These are phyloP conservation scores for Dunaliella sp. DNA, from an alignment of 139 green algal species.

Conservation along the genomic window DNA sequence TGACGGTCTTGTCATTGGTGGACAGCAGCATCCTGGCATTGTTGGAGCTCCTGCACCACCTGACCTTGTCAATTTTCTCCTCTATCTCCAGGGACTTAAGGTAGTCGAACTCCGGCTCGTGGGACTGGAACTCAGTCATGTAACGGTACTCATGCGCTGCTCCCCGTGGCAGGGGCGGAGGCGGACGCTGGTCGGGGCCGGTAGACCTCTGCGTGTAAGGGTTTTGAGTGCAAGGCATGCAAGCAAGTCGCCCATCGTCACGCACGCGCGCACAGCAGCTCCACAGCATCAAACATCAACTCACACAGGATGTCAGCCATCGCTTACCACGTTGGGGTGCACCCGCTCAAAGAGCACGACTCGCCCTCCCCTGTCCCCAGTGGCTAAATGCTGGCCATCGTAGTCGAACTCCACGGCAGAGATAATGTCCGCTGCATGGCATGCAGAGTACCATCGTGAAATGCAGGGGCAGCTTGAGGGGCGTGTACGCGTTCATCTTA, in stretches of 20 bases:
- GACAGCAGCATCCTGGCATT: conserved; percentile 77
- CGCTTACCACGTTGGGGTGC: conserved; percentile 43
- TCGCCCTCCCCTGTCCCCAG: conserved; percentile 91
- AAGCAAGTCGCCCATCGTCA: background rate
- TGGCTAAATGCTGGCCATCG: conserved; percentile 89
- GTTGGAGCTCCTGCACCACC: conserved; percentile 72
- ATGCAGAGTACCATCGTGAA: conserved; percentile 82
- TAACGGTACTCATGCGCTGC: conserved; percentile 89
- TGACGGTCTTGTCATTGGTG: conserved; percentile 98
- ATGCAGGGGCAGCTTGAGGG: too few species aligned
- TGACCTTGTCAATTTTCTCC: conserved; percentile 99
- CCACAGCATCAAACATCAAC: too few species aligned
- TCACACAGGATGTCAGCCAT: too few species aligned
- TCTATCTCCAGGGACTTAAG: conserved; percentile 98
- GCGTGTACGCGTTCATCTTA: too few species aligned
- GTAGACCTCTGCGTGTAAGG: conserved; percentile 1
- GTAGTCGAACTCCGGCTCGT: conserved; percentile 98
- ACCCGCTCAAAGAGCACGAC: conserved; percentile 97
- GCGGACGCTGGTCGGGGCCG: conserved; percentile 7
- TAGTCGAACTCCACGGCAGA: conserved; percentile 96
- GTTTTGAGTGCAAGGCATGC: background rate
- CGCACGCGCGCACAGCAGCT: too few species aligned
- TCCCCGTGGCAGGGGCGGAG: conserved; percentile 25
- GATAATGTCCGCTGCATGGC: conserved; percentile 94
- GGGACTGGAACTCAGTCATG: conserved; percentile 98